These are phyloP conservation scores for Collariella sp. DNA, from an alignment of 495 filamentous ascomycete species.

Conservation along the genomic window DNA sequence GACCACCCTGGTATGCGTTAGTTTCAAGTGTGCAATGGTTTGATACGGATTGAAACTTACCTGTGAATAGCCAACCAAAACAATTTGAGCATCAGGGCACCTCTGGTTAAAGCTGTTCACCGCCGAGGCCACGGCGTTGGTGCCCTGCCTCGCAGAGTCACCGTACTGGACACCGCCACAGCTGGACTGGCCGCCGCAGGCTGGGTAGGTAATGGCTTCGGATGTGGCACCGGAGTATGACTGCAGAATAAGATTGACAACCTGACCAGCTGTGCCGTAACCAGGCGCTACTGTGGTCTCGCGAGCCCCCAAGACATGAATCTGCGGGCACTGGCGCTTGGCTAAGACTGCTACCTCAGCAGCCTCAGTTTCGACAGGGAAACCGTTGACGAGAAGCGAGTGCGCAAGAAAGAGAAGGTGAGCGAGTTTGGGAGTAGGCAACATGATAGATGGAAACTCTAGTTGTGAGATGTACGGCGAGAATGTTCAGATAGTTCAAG, in stretches of 20 bases:
- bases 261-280: slow-evolving; percentile 44
- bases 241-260: slow-evolving; percentile 46
- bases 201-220: slow-evolving; percentile 44
- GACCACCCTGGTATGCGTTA: slow-evolving; percentile 40
- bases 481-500: too few relatives aligned
- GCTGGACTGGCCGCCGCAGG: slow-evolving; percentile 43
- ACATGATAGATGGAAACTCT: slow-evolving; percentile 20
- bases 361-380: slow-evolving; percentile 16
- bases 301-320: slow-evolving; percentile 57
- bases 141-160: slow-evolving; percentile 44
- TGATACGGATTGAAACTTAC: slow-evolving; percentile 32
- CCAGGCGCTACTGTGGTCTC: slow-evolving; percentile 52
- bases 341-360: slow-evolving; percentile 13
- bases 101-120: slow-evolving; percentile 45
- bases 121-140: slow-evolving; percentile 42
- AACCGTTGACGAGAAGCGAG: slow-evolving; percentile 24
- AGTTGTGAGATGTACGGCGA: background rate
- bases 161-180: slow-evolving; percentile 47
- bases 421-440: slow-evolving; percentile 26
- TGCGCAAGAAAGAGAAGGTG: slow-evolving; percentile 23
- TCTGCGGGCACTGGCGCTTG: slow-evolving; percentile 36
- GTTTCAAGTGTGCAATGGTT: too few relatives aligned
- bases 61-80: slow-evolving; percentile 58
- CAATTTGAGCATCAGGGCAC: slow-evolving; percentile 49
- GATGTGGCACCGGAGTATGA: slow-evolving; percentile 48